phyloP scores from a whole-genome alignment of 768 basidiomycete genomes.

The Tylopilus cervinicoccineus region DNA sequence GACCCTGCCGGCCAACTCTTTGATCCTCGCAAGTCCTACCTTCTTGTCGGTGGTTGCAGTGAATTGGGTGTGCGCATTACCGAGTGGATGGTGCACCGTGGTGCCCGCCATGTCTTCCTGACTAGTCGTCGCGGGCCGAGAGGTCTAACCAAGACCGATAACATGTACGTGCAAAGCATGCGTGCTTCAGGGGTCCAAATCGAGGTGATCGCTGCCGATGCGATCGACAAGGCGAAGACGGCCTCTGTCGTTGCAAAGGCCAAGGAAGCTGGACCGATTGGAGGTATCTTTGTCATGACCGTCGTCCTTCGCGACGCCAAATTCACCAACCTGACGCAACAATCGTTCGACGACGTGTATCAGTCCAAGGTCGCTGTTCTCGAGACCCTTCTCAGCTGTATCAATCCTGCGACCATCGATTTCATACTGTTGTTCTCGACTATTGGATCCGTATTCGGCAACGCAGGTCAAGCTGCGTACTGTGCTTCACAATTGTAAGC shows the following conservation, averaged over 20 bases:
- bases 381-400: slow-evolving; percentile 13
- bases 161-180: slow-evolving; percentile 27
- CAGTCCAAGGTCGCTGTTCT: slow-evolving; percentile 21
- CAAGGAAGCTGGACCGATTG: slow-evolving; percentile 23
- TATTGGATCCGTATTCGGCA: slow-evolving; percentile 32
- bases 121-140: slow-evolving; percentile 24
- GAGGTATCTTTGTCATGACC: slow-evolving; percentile 33
- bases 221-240: slow-evolving; percentile 21
- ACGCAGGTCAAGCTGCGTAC: slow-evolving; percentile 23
- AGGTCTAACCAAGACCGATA: slow-evolving; percentile 20
- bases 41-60: slow-evolving; percentile 20
- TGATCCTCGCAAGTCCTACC: slow-evolving; percentile 25
- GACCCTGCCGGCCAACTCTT: slow-evolving; percentile 28
- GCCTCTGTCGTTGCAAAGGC: slow-evolving; percentile 21
- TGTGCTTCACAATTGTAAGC: slow-evolving; percentile 21
- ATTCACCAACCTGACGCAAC: slow-evolving; percentile 32
- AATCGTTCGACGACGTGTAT: slow-evolving; percentile 27
- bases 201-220: slow-evolving; percentile 27
- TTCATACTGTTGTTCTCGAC: slow-evolving; percentile 34
- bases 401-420: slow-evolving; percentile 21
- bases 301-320: slow-evolving; percentile 32
- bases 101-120: slow-evolving; percentile 31
- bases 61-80: slow-evolving; percentile 27
- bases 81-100: slow-evolving; percentile 32
- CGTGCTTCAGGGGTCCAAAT: slow-evolving; percentile 22